phyloP scores from a whole-genome alignment of 2,329 filamentous ascomycete genomes.

The Rhynchosporium secalis region DNA sequence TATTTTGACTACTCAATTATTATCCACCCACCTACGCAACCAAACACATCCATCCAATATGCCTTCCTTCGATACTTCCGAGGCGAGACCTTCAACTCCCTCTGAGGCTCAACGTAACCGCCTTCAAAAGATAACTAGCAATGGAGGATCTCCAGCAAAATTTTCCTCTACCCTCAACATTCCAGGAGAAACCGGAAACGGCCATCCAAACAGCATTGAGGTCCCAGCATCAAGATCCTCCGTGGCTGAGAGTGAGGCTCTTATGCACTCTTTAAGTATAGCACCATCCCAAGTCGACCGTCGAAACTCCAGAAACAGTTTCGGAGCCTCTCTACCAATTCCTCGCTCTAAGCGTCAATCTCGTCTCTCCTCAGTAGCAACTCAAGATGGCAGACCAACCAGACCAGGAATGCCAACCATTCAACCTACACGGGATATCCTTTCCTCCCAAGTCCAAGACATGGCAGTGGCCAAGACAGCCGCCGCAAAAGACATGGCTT shows the following conservation, averaged over 20 bases:
- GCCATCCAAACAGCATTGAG: constrained; percentile 54
- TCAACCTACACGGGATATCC: constrained; percentile 64
- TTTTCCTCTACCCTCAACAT: constrained; percentile 40
- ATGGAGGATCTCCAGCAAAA: constrained; percentile 27
- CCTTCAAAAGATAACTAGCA: constrained; percentile 31
- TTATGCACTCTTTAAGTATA: constrained; percentile 73
- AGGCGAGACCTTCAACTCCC: constrained; percentile 26
- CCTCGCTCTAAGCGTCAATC: constrained; percentile 69
- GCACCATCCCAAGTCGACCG: constrained; percentile 67
- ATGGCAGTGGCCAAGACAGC: constrained; percentile 64
- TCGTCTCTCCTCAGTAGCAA: constrained; percentile 62
- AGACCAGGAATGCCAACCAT: constrained; percentile 59
- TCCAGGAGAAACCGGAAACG: constrained; percentile 44
- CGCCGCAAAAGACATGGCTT: constrained; percentile 76
- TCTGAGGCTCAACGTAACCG: constrained; percentile 18
- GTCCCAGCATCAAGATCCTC: constrained; percentile 68
- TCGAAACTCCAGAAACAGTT: constrained; percentile 72
- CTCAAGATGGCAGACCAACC: constrained; percentile 46
- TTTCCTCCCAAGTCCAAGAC: constrained; percentile 70
- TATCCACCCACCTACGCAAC: neutral
- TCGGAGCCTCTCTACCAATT: constrained; percentile 71
- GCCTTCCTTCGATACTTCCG: constrained; percentile 60
- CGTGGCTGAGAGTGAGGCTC: constrained; percentile 65
- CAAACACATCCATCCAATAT: constrained; percentile 46
- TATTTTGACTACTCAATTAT: neutral